Base-by-base conservation (phyloP, 805 yeast genomes). In the Zygoascus tannicola region DNA sequence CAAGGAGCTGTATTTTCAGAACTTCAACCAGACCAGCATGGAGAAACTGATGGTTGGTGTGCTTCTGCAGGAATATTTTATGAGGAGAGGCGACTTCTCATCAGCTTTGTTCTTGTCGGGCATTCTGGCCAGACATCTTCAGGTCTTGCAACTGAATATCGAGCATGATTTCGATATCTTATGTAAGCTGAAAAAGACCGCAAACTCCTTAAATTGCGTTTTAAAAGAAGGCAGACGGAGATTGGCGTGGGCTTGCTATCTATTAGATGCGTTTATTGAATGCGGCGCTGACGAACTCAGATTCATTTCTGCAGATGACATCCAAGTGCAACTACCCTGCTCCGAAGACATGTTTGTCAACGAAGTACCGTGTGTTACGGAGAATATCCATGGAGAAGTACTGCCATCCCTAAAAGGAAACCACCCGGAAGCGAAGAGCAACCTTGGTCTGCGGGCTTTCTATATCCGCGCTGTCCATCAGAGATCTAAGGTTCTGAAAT, bases 271-370 rank as follows among this genome's bases (percentile, higher is more conserved):
- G 15, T 35, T 18, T 36, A 47, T 45, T 3, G 50, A 47, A 33
- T 43, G 45, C 42, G 49, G 45, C 5, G 37, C 43, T 14, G 50
- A 47, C 42, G 46, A 47, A 19, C 49, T 47, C 3, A 35, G 47
- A 30, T 45, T 45, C 30, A 47, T 45, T 4, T 35, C 44, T 15
- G 28, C 49, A 12, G n/a, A 14, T 2, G 41, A 47, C 16, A 41
- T 47, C 34, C 39, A 45, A 22, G 50, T 47, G 21, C 50, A 47
- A 21, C 33, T 47, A 10, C 50, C 50, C 5, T 45, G 49, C 22
- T 10, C 26, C 4, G 50, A 47, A 35, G 50, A 47, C n/a, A n/a
- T 32, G 26, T 47, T 47, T 38, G 44, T 41, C 7, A 23, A 45
- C 16, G 38, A 42, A 12, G 21, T 33, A 5, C 49, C 50, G 7